Evolutionary conservation across 1,139 yeast genomes (phyloP).

Genomic region (Nematodospora anomalae): DNA sequence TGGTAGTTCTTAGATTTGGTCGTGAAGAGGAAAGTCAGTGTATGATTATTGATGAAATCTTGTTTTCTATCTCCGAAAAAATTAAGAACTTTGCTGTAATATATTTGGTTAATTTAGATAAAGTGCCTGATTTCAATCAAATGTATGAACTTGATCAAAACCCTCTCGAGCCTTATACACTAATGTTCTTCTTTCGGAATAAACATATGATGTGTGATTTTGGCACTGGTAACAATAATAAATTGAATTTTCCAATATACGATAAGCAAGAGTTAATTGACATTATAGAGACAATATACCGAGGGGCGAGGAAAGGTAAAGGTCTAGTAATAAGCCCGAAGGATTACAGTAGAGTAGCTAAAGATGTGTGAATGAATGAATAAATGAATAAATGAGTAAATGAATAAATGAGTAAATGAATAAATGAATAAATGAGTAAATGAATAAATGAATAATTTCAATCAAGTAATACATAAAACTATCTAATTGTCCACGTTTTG

Average conservation of each 20-base stretch:
- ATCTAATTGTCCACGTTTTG: constrained; percentile 52
- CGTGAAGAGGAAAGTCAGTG: constrained; percentile 74
- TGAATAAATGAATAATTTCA: neutral
- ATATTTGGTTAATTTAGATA: constrained; percentile 83
- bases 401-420: neutral
- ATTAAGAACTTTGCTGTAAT: constrained; percentile 86
- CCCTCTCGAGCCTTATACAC: constrained; percentile 68
- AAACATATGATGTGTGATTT: constrained; percentile 98
- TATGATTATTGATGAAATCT: constrained; percentile 85
- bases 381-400: no score
- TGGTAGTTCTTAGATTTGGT: constrained; percentile 89
- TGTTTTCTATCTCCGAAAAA: constrained; percentile 77
- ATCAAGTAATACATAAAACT: constrained; percentile 1
- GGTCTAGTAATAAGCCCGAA: constrained; percentile 87
- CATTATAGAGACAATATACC: constrained; percentile 80
- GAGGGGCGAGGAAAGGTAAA: constrained; percentile 92
- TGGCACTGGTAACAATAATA: constrained; percentile 97
- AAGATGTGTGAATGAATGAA: constrained; percentile 12
- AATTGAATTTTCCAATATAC: constrained; percentile 73
- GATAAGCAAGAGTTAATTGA: constrained; percentile 91
- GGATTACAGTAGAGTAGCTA: constrained; percentile 46
- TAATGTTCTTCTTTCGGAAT: constrained; percentile 91
- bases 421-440: neutral
- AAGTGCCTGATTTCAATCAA: constrained; percentile 86
- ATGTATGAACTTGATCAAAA: constrained; percentile 79